A percentile compares a stretch with the other conserved stretches of the same genome.
Evolutionary conservation across 257 asterid species (phyloP).

Genomic region (Voacanga thouarsii): DNA sequence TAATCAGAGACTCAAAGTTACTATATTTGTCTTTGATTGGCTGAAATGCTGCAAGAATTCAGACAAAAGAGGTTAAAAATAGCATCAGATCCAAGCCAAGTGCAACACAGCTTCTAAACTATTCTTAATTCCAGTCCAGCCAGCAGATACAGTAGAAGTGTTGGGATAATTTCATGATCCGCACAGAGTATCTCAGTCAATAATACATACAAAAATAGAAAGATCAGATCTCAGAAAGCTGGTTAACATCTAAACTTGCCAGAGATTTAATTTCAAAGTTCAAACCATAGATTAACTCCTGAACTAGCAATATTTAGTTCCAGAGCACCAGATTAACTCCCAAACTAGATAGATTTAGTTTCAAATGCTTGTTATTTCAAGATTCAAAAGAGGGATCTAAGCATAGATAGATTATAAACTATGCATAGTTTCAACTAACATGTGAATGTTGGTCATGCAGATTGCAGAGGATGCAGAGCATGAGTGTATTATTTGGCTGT

Average conservation of each 20-base stretch:
- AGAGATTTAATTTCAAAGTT: not conserved
- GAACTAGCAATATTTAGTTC: not conserved
- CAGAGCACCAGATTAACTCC: not conserved
- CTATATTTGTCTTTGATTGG: not conserved
- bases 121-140: not conserved
- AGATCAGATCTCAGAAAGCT: not conserved
- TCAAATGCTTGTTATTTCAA: not conserved
- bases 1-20: not conserved
- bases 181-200: not conserved
- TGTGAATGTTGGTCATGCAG: not conserved
- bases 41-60: not conserved
- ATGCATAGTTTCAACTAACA: slow-evolving; percentile 1
- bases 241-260: not conserved
- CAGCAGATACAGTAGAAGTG: not conserved
- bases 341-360: not conserved
- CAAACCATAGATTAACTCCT: not conserved
- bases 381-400: not conserved
- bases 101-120: not conserved
- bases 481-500: not conserved
- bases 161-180: not conserved
- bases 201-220: not conserved
- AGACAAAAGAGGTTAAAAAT: not conserved
- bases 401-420: not conserved
- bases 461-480: not conserved
- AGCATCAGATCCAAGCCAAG: not conserved